Percentiles rank a stretch among this genome's conserved stretches.
Conservation (phyloP, 1,284 basidiomycete genomes). For the Malassezia slooffiae region DNA sequence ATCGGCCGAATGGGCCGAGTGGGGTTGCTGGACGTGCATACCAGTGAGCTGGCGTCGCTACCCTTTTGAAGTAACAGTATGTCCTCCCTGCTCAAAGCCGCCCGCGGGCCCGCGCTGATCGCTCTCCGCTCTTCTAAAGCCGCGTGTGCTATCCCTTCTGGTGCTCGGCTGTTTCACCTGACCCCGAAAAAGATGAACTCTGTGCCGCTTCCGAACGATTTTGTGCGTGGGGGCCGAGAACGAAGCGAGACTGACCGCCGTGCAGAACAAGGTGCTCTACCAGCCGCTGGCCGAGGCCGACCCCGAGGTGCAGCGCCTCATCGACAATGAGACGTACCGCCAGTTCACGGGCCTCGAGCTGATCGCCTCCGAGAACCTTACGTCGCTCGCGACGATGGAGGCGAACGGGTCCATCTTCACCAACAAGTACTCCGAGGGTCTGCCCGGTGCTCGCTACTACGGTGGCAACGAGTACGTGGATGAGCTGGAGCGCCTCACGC, state of each 20-base stretch:
- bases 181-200: constrained; percentile 25
- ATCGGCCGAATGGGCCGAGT: constrained; percentile 13
- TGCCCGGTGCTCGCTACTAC: constrained; percentile 82
- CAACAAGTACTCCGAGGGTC: constrained; percentile 73
- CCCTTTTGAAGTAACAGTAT: constrained; percentile 9
- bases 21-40: too few relatives aligned
- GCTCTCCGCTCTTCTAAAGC: constrained; percentile 1
- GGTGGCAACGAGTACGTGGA: constrained; percentile 81
- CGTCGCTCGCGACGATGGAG: constrained; percentile 59
- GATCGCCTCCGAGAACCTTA: constrained; percentile 68
- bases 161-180: constrained; percentile 1
- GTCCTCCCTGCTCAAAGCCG: constrained; percentile 2
- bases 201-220: constrained; percentile 39
- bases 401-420: constrained; percentile 97
- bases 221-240: constrained; percentile 20
- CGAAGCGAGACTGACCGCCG: not conserved
- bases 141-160: not conserved
- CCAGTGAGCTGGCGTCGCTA: too few relatives aligned
- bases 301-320: constrained; percentile 88
- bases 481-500: constrained; percentile 86
- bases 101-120: constrained; percentile 11
- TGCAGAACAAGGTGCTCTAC: constrained; percentile 82
- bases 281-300: constrained; percentile 75
- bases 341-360: constrained; percentile 96
- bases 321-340: constrained; percentile 94